Conservation (phyloP, 352 stramenopile genomes). For the Globisporangium yorkense region DNA sequence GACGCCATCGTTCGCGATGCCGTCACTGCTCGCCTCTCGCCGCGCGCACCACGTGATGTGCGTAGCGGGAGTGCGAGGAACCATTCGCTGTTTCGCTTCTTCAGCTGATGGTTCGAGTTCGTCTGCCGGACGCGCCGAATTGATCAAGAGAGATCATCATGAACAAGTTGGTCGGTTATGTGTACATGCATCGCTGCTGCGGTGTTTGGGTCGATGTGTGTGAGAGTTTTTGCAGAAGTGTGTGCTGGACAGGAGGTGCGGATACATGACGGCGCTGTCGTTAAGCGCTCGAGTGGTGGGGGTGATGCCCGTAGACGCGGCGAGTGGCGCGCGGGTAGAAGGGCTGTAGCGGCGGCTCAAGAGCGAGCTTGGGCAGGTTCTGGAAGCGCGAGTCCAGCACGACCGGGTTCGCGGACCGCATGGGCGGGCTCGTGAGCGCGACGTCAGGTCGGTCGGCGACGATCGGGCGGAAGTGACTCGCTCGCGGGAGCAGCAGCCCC, state of each 20-base stretch:
- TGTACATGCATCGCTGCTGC: background rate
- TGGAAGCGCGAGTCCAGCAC: conserved; percentile 21
- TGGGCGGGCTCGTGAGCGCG: conserved; percentile 14
- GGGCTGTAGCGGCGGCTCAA: conserved; percentile 4
- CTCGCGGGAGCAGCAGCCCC: background rate
- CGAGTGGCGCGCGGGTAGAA: conserved; percentile 9
- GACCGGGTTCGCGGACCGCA: conserved; percentile 16
- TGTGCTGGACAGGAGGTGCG: background rate
- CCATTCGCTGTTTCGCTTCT: conserved; percentile 18
- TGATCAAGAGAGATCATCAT: background rate
- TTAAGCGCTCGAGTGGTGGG: background rate
- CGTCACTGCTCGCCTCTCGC: conserved; percentile 9
- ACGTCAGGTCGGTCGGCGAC: conserved; percentile 15
- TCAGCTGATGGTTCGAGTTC: conserved; percentile 15
- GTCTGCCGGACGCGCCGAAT: too few relatives aligned
- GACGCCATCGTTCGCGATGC: conserved; percentile 18
- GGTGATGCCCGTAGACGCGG: too few relatives aligned
- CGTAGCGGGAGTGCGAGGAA: conserved; percentile 5
- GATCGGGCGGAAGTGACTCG: conserved; percentile 18
- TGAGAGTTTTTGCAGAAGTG: background rate
- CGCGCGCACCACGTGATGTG: background rate
- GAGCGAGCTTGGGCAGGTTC: conserved; percentile 2
- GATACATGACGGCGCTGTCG: background rate
- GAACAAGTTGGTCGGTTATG: background rate
- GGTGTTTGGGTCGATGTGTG: background rate